A percentile compares a stretch with the other conserved stretches of the same genome.
Conservation (phyloP, 2,329 filamentous ascomycete genomes). For the Colletotrichum sp. region DNA sequence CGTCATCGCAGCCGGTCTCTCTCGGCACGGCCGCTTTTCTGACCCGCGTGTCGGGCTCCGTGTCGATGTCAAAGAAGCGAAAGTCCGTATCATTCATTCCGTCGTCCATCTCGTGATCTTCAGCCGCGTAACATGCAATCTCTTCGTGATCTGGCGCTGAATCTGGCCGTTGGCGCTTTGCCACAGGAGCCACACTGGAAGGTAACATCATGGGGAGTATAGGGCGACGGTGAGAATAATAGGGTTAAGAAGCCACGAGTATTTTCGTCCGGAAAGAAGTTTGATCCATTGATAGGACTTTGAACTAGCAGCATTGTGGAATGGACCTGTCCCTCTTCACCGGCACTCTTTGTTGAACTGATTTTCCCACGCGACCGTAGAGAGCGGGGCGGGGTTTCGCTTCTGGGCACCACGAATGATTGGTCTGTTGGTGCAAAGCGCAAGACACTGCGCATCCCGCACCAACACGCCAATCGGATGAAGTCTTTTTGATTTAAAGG, state of each 20-base stretch:
- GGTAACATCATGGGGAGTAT: neutral
- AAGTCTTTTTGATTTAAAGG: neutral
- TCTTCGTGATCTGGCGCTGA: neutral
- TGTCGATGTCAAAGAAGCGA: neutral
- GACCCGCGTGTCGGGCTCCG: neutral
- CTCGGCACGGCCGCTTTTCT: neutral
- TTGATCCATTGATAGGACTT: neutral
- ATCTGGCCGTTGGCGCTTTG: neutral
- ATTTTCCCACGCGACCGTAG: neutral
- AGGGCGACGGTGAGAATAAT: neutral
- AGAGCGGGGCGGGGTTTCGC: neutral
- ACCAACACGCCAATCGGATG: neutral
- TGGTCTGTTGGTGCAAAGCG: neutral
- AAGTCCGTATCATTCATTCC: neutral
- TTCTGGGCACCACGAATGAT: neutral
- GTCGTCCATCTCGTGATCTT: neutral
- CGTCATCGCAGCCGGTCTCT: neutral
- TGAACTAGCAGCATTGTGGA: neutral
- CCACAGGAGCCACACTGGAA: neutral
- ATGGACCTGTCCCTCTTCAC: neutral
- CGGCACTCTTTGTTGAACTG: neutral
- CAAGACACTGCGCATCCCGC: neutral
- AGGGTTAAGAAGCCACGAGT: neutral
- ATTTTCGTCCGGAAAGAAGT: neutral
- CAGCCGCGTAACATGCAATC: neutral